Evolutionary conservation across 2,329 filamentous ascomycete species (phyloP).

Genomic region (Plectosphaerella cucumerina): DNA sequence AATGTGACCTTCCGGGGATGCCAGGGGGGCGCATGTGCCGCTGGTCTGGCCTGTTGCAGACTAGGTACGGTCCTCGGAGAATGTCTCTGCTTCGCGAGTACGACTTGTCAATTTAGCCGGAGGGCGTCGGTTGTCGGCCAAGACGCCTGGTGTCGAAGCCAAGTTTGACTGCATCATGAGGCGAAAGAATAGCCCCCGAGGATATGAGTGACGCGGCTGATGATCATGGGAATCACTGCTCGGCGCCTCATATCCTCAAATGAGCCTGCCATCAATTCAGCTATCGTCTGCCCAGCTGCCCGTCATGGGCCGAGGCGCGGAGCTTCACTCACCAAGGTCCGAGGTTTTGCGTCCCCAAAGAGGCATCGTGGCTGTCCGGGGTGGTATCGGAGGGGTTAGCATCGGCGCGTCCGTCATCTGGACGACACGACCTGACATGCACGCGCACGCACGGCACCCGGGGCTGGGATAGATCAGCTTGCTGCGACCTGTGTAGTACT

Average conservation of each 20-base stretch:
- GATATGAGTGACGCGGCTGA: too few relatives aligned
- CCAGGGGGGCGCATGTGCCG: conserved; percentile 15
- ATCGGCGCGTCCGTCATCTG: background rate
- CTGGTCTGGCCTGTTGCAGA: background rate
- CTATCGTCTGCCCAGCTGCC: too few relatives aligned
- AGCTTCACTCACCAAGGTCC: conserved; percentile 9
- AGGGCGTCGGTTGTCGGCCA: too few relatives aligned
- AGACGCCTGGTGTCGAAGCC: too few relatives aligned
- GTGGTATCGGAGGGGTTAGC: conserved; percentile 1
- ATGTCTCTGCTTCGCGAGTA: background rate
- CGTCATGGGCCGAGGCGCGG: conserved; percentile 4
- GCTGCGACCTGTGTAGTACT: too few relatives aligned
- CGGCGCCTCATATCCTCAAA: too few relatives aligned
- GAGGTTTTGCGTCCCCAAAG: conserved; percentile 12
- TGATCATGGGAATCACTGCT: too few relatives aligned
- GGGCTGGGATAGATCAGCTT: too few relatives aligned
- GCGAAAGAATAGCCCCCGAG: conserved; percentile 30
- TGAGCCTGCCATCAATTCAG: too few relatives aligned
- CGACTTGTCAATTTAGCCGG: background rate
- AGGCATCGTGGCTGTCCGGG: conserved; percentile 6
- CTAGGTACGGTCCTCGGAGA: background rate
- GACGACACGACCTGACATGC: background rate
- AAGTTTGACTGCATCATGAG: conserved; percentile 21
- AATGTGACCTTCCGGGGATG: background rate
- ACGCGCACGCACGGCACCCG: too few relatives aligned